Evolutionary conservation across 2,329 filamentous ascomycete species (phyloP), one percentile per base, ranked within the genome.

Genomic region (Neophaeococcomyces aloes): DNA sequence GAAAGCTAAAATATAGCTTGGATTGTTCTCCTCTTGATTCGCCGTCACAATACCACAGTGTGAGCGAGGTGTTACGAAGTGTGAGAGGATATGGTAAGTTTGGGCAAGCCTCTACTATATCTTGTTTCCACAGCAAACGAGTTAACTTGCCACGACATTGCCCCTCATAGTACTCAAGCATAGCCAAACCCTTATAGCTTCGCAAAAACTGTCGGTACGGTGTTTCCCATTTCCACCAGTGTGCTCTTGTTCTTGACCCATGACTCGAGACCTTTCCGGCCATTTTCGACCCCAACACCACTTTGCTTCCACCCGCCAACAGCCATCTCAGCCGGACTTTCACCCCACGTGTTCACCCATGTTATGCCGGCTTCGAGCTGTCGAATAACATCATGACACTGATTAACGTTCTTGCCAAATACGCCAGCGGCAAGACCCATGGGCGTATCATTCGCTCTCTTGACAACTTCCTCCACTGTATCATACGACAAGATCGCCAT

Each of bases 301-400:
- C 86, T 93, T 72, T 83, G 74, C 69, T 94, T 94, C 87, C 86
- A 94, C 0, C 86, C 86, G 7, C 86, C 86, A 0, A 94, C 86
- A 2, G 83, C 82, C 87, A 94, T 94, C 69, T 94, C 86, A 0
- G 87, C 85, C 0, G 86, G 86, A 38, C 76, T 81, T 67, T 94
- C 86, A n/a, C 87, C 86, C 87, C 87, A 94, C 0, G 84, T 87
- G 61, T 94, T 94, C 41, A 94, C 73, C 86, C 86, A 94, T 1
- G 85, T 93, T 57, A 94, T 94, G 27, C 86, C 86, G 0, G 86
- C 86, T 58, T 93, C 74, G 4, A 94, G 67, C 56, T 76, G 72
- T 18, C 75, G 72, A 32, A 89, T 71, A 1, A 89, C 75, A 33
- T 75, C 69, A 57, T 94, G 85, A 44, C 83, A 86, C 37, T 73